Evolutionary conservation across 306 rosid species (phyloP).

Genomic region (Hylodesmum podocarpum): DNA sequence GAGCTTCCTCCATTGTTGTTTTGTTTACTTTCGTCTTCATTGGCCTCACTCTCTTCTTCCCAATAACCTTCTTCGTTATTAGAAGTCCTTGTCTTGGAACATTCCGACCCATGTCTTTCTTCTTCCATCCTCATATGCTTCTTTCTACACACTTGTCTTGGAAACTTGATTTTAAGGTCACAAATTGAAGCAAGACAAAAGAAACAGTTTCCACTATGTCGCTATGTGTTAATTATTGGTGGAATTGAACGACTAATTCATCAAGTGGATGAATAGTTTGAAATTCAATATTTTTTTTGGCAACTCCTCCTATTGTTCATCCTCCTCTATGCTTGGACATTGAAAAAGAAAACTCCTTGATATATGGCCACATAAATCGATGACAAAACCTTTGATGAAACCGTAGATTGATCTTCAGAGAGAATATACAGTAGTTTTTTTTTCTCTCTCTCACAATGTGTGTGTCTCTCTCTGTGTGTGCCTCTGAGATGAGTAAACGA

Average conservation of each 20-base stretch:
- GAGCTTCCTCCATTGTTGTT: conserved; percentile 65
- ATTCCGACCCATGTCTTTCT: conserved; percentile 48
- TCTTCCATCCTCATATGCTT: conserved; percentile 39
- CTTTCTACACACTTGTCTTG: background rate
- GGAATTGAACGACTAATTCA: conserved; percentile 2
- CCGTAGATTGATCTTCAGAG: conserved; percentile 32
- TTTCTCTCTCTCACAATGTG: background rate
- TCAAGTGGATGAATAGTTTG: conserved; percentile 23
- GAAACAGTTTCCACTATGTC: conserved; percentile 6
- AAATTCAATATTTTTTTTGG: conserved; percentile 25
- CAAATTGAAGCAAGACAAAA: conserved; percentile 14
- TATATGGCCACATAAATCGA: conserved; percentile 5
- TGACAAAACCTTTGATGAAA: conserved; percentile 18
- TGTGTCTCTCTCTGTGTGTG: background rate
- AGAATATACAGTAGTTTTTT: conserved; percentile 18
- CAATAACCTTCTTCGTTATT: conserved; percentile 34
- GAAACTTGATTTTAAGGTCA: background rate
- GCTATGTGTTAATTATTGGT: conserved; percentile 5
- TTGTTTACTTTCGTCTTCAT: conserved; percentile 33
- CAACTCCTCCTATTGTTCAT: conserved; percentile 11
- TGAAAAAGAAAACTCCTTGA: conserved; percentile 29
- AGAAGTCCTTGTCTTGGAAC: conserved; percentile 56
- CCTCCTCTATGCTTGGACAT: conserved; percentile 31
- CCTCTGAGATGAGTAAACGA: conserved; percentile 35
- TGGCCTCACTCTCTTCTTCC: conserved; percentile 34